Evolutionary conservation across 1,284 basidiomycete species (phyloP), one percentile per base, ranked within the genome.

Genomic region (Sphagnurus paluster): DNA sequence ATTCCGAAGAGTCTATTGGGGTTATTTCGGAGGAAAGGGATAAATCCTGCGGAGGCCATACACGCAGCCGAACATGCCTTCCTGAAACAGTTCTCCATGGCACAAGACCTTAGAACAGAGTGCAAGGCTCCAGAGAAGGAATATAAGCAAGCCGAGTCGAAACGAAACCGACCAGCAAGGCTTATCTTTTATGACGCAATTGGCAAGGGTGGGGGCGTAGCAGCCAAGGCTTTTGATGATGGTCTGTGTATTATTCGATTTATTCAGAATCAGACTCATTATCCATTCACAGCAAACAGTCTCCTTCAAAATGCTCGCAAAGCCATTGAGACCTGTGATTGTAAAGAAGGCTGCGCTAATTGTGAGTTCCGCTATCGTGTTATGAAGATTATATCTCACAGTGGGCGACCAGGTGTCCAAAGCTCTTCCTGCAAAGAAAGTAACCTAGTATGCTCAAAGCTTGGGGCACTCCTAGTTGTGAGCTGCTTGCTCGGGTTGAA

Each of bases 51-150:
- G 2, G 70, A 67, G 48, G 89, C 87, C 0, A 92, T 95, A 41
- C 93, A 95, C 59, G 82, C 89, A 1, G 90, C 92, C 1, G 77
- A 87, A 52, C 93, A 96, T 60, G 91, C 90, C 0, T 75, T 94
- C 53, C 67, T 95, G 49, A 92, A 90, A 49, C 79, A 83, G 39
- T 93, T 93, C 56, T 72, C 80, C 5, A 70, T 93, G 55, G 75
- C 79, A 2, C 66, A 76, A 30, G 90, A 93, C 51, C 66, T 95
- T n/a, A 78, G 71, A 43, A 94, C 93, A 1, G 93, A 95, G 60
- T 95, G 93, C 69, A 93, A 94, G 64, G 79, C 78, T 1, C 67
- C 77, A 11, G 84, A 90, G 61, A 92, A 93, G 61, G 91, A 93
- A 64, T 83, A 85, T 61, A 81, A 77, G 48, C 65, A 66, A n/a